Conservation (phyloP, 768 basidiomycete genomes). For the Rhodosporidiobolus odoratus region DNA sequence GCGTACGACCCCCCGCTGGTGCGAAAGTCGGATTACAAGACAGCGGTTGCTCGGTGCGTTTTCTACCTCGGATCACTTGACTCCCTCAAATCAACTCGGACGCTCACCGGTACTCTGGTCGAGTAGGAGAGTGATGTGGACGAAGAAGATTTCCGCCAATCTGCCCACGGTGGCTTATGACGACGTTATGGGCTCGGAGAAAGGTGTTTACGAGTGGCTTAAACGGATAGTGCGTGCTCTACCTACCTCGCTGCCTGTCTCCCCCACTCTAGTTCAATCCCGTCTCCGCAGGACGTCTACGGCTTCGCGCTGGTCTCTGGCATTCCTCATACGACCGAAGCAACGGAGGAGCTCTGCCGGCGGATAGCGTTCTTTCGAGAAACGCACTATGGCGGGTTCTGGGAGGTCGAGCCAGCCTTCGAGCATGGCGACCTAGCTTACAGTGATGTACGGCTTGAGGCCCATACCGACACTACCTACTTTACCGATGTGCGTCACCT, state of each 20-base stretch:
- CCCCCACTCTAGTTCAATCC: not conserved
- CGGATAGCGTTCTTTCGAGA: constrained; percentile 84
- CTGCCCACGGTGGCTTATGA: constrained; percentile 70
- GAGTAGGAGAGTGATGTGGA: constrained; percentile 69
- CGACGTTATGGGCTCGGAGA: constrained; percentile 65
- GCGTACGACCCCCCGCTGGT: constrained; percentile 68
- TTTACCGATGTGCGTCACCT: constrained; percentile 56
- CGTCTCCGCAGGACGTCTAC: constrained; percentile 60
- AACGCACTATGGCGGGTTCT: constrained; percentile 87
- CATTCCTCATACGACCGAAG: constrained; percentile 72
- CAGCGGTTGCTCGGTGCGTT: not conserved
- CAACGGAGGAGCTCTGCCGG: constrained; percentile 69
- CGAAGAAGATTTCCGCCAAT: constrained; percentile 63
- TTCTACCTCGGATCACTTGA: not conserved
- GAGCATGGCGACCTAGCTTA: constrained; percentile 92
- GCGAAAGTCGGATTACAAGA: not conserved
- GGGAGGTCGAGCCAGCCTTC: constrained; percentile 91
- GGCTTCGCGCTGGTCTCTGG: constrained; percentile 83
- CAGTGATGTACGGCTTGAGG: constrained; percentile 75
- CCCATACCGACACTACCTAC: constrained; percentile 74
- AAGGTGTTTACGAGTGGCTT: constrained; percentile 73
- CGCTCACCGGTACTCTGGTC: too few species aligned
- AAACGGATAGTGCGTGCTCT: constrained; percentile 61
- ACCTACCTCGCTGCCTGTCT: not conserved
- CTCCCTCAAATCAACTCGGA: not conserved